Percentiles rank a stretch among this genome's conserved stretches.
Evolutionary conservation across 2,329 filamentous ascomycete genomes (phyloP).

Genomic region (Didymella sp.): DNA sequence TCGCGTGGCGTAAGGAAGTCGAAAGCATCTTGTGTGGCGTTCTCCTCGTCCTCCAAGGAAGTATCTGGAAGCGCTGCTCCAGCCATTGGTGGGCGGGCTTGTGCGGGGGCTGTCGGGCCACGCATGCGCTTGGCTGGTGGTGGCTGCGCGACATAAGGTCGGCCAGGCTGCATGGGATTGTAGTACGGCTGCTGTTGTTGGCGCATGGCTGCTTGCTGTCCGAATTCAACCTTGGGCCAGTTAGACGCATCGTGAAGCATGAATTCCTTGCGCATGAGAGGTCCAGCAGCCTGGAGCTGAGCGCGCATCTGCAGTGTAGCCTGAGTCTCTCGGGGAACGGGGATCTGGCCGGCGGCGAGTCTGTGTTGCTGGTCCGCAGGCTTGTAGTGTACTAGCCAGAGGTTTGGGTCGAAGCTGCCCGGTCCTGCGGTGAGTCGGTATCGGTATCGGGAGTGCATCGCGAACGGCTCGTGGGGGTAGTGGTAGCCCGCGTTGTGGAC

Average conservation of each 20-base stretch:
- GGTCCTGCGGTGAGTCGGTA: conserved; percentile 82
- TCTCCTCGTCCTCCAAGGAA: conserved; percentile 84
- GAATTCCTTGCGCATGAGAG: conserved; percentile 86
- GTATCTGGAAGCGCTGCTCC: conserved; percentile 47
- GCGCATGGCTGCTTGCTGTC: conserved; percentile 49
- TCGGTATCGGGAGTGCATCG: conserved; percentile 79
- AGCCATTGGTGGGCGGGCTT: conserved; percentile 52
- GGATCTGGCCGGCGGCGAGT: conserved; percentile 72
- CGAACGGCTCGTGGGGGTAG: conserved; percentile 72
- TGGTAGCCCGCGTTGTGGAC: conserved; percentile 82
- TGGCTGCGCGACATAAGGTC: conserved; percentile 48
- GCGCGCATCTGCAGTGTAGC: conserved; percentile 66
- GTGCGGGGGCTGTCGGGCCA: conserved; percentile 46
- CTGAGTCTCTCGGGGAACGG: conserved; percentile 65
- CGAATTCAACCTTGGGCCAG: conserved; percentile 85
- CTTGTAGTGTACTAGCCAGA: conserved; percentile 93
- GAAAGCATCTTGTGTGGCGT: conserved; percentile 84
- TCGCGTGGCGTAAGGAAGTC: conserved; percentile 89
- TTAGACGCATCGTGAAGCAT: conserved; percentile 88
- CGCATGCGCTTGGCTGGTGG: conserved; percentile 57
- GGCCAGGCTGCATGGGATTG: conserved; percentile 47
- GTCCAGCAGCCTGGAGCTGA: conserved; percentile 73
- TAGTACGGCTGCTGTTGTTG: conserved; percentile 40
- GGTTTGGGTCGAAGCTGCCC: conserved; percentile 74
- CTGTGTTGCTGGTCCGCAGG: conserved; percentile 76